Conservation (phyloP, 345 rosid genomes). For the Euclidium syriacum region DNA sequence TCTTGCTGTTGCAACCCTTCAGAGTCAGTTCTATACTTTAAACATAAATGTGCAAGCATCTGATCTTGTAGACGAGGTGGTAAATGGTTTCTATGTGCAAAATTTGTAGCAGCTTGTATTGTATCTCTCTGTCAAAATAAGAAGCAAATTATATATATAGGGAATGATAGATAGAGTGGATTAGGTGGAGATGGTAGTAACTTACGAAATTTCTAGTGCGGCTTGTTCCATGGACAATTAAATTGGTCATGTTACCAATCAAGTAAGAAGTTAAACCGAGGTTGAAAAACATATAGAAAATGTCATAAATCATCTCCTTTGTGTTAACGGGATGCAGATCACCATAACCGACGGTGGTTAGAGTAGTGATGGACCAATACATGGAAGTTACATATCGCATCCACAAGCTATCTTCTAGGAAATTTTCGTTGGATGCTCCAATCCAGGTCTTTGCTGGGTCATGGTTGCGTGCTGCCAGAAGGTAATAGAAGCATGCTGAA, state of each 20-base stretch:
- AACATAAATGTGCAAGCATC: constrained; percentile 71
- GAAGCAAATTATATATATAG: neutral
- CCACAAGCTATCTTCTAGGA: constrained; percentile 49
- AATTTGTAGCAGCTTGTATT: constrained; percentile 68
- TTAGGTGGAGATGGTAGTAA: neutral
- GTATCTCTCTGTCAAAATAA: constrained; percentile 53
- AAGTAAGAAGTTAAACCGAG: constrained; percentile 87
- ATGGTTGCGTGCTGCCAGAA: constrained; percentile 60
- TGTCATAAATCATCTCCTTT: constrained; percentile 80
- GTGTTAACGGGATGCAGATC: constrained; percentile 88
- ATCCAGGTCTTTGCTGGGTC: constrained; percentile 70
- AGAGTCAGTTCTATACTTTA: constrained; percentile 66
- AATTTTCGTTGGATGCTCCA: constrained; percentile 42
- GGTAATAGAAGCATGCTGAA: constrained; percentile 90
- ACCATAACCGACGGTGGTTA: constrained; percentile 93
- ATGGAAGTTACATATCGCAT: constrained; percentile 77
- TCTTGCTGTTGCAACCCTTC: constrained; percentile 78
- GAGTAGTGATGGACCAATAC: constrained; percentile 96
- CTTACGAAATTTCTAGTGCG: constrained; percentile 90
- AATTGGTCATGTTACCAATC: constrained; percentile 97
- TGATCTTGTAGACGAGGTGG: constrained; percentile 64
- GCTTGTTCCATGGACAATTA: constrained; percentile 94
- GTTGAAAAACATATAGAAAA: constrained; percentile 89
- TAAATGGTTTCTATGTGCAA: constrained; percentile 58
- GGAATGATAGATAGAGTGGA: neutral